Evolutionary conservation across 352 stramenopile species (phyloP), one percentile per base, ranked within the genome.

Genomic region (Halophytophthora batemanensis): DNA sequence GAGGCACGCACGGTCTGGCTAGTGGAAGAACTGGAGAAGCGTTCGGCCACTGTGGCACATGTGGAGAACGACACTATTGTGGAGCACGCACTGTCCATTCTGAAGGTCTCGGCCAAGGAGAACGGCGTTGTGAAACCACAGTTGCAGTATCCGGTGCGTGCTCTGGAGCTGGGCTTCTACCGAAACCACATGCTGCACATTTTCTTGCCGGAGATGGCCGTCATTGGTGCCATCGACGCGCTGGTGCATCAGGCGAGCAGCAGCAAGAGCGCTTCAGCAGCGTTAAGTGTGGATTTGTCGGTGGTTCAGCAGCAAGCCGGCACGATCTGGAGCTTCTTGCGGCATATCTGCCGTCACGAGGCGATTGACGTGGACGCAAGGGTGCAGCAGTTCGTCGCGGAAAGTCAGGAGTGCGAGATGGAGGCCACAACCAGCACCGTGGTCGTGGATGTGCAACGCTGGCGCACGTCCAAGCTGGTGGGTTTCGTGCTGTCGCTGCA

Each of bases 101-200:
- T 94, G 15, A 69, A 86, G 19, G 61, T 91, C 11, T 45, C 73
- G 12, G 69, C 74, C 3, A 66, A 61, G 6, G 8, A 50, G 1
- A 69, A 71, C 11, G 52, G 59, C n/a, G 71, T 89, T 22, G 48
- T 90, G 12, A 28, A 52, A n/a, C 63, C 79, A 4, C 69, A 87
- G 11, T 49, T 87, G 10, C 56, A 77, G 42, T 86, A 78, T 39
- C 72, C 82, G 28, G 80, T 74, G 41, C 71, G 76, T 28, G 75
- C 84, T 29, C 60, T 96, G 2, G 76, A 88, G 45, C 49, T 96
- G 4, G 77, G 69, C 5, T 96, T 92, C 51, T 94, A 94, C 57
- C 81, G 86, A 4, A 96, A 96, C 50, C 82, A 94, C 34, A 51
- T 95, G 46, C 59, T 94, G 0, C 79, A 94, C 50, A 58, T 88